phyloP scores from a whole-genome alignment of 331 rosid genomes.

The Phaseolus coccineus region DNA sequence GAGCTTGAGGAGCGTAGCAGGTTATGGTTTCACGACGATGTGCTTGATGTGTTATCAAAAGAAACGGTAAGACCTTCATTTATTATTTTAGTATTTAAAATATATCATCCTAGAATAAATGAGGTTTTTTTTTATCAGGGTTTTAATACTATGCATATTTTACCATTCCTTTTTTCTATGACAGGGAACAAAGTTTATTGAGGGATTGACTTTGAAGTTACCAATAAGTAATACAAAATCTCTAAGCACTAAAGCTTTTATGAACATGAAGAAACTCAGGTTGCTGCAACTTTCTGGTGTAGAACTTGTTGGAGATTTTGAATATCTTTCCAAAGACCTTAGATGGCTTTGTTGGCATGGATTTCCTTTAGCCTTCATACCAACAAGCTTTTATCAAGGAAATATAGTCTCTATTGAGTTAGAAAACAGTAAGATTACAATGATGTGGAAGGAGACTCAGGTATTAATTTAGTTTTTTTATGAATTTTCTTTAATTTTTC shows the following conservation, averaged over 20 bases:
- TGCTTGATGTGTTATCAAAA: slow-evolving; percentile 1
- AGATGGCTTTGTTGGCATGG: slow-evolving; percentile 18
- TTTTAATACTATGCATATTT: not conserved
- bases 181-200: slow-evolving; percentile 35
- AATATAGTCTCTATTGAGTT: not conserved
- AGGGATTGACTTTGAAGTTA: slow-evolving; percentile 33
- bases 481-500: too few relatives aligned
- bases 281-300: not conserved
- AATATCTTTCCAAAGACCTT: not conserved
- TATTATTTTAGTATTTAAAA: not conserved
- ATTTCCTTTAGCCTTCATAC: not conserved
- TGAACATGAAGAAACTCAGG: slow-evolving; percentile 2
- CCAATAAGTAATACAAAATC: not conserved
- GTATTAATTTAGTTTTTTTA: not conserved
- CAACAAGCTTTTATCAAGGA: not conserved
- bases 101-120: not conserved
- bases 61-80: slow-evolving; percentile 19
- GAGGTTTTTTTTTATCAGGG: not conserved
- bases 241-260: slow-evolving; percentile 35
- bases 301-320: not conserved
- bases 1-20: slow-evolving; percentile 22
- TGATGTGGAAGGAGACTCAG: not conserved
- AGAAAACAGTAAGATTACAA: not conserved
- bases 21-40: slow-evolving; percentile 30
- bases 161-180: not conserved